These are phyloP conservation scores for Ustilago curta DNA, from an alignment of 1,284 basidiomycete species.

Conservation along the genomic window DNA sequence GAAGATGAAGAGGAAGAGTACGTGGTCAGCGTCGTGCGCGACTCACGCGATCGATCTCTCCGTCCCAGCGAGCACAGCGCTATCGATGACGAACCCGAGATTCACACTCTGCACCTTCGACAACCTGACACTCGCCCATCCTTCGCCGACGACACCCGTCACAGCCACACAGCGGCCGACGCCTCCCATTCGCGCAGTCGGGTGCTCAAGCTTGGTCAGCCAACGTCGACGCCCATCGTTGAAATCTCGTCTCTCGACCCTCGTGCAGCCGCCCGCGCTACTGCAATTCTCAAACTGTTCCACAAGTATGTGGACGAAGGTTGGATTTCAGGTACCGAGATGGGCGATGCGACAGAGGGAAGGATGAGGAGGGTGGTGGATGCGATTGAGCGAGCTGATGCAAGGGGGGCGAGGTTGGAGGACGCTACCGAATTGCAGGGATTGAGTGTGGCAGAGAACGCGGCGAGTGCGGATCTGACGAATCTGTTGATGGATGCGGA, in stretches of 20 bases:
- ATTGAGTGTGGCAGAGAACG: neutral
- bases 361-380: constrained; percentile 39
- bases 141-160: neutral
- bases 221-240: constrained; percentile 56
- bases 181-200: constrained; percentile 49
- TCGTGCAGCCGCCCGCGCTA: constrained; percentile 57
- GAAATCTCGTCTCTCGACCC: constrained; percentile 62
- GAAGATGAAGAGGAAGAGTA: constrained; percentile 7
- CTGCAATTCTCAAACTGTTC: constrained; percentile 63
- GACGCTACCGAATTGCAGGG: constrained; percentile 13
- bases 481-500: constrained; percentile 46
- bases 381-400: constrained; percentile 28
- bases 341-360: constrained; percentile 26
- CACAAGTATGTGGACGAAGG: constrained; percentile 64
- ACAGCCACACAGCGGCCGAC: constrained; percentile 12
- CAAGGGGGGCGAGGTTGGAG: constrained; percentile 1
- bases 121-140: constrained; percentile 17
- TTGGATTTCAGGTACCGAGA: constrained; percentile 34
- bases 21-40: constrained; percentile 27
- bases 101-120: constrained; percentile 44
- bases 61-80: constrained; percentile 18
- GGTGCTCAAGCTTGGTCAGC: constrained; percentile 52
- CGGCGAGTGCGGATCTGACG: constrained; percentile 26
- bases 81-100: constrained; percentile 25
- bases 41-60: constrained; percentile 23